Evolutionary conservation across 2,329 filamentous ascomycete genomes (phyloP), one percentile per base, ranked within the genome.

Genomic region (Endoconidiophora polonica): DNA sequence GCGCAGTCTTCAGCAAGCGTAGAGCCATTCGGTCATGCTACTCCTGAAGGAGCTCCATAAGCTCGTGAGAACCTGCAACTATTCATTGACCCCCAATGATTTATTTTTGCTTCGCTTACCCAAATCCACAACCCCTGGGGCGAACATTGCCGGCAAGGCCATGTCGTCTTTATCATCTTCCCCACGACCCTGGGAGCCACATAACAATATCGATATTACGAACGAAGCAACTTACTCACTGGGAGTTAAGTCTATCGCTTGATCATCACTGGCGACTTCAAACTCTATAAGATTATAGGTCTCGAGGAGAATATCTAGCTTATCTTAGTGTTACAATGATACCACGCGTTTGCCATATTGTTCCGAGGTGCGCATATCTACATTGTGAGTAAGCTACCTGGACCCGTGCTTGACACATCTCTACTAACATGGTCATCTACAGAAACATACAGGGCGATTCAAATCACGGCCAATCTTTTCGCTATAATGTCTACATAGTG

Each of bases 81-180:
- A 4, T 62, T 68, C 33, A 60, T 59, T 5, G 65, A 70, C 40
- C 62, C 63, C 2, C 62, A 66, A 7, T 65, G 72, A 10, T 76
- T 73, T 0, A 61, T 77, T 1, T 76, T 77, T 54, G 73, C 72
- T 1, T 70, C 69, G 1, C 59, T 76, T 2, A 72, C 77, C 55
- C 73, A 77, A 54, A 68, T 69, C 14, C 72, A 75, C 50, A 65
- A 71, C 48, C 67, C 71, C 49, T 77, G 73, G 73, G 73, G 72
- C 3, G 63, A 18, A 63, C 10, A 67, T 76, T 10, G 68, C 70
- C 2, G 10, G 46, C 16, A 24, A 26, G 4, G 46, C 46, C 4
- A 48, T 48, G 39, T 48, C 46, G 10, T 33, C 29, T 48, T 9
- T 48, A 1, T 40, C 38, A 9, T 50, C 16, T 2, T 20, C 48